phyloP scores from a whole-genome alignment of 768 basidiomycete genomes.

The Leucosporidium yakuticum region DNA sequence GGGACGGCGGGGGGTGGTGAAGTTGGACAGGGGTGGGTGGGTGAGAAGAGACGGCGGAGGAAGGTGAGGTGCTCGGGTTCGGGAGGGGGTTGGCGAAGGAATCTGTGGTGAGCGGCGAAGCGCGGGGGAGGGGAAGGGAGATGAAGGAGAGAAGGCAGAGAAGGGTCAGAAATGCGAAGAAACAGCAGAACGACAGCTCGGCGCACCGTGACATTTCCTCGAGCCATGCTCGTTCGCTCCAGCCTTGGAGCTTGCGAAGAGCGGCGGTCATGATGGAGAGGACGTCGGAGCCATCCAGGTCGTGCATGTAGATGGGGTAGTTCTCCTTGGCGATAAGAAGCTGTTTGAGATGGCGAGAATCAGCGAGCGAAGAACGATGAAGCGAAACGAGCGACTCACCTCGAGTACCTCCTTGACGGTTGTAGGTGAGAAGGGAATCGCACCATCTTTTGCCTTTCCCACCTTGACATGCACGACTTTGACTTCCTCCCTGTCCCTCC shows the following conservation, averaged over 20 bases:
- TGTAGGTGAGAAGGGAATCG: not conserved
- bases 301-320: constrained; percentile 7
- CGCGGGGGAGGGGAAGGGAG: not conserved
- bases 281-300: constrained; percentile 13
- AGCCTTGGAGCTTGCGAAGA: constrained; percentile 11
- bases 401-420: not conserved
- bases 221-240: constrained; percentile 2
- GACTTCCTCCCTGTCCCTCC: not conserved
- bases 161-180: not conserved
- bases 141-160: not conserved
- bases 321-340: not conserved
- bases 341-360: not conserved
- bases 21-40: not conserved
- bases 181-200: not conserved
- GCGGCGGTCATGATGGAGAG: not conserved
- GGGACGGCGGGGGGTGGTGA: not conserved
- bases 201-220: constrained; percentile 7
- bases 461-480: not conserved
- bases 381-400: not conserved
- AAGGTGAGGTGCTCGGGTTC: constrained; percentile 4
- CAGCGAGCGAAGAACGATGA: not conserved
- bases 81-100: not conserved
- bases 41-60: constrained; percentile 1
- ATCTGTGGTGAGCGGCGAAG: not conserved
- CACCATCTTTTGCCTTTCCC: constrained; percentile 6